Conservation (phyloP, 1,139 yeast species). For the Arxiozyma slooffiae region DNA sequence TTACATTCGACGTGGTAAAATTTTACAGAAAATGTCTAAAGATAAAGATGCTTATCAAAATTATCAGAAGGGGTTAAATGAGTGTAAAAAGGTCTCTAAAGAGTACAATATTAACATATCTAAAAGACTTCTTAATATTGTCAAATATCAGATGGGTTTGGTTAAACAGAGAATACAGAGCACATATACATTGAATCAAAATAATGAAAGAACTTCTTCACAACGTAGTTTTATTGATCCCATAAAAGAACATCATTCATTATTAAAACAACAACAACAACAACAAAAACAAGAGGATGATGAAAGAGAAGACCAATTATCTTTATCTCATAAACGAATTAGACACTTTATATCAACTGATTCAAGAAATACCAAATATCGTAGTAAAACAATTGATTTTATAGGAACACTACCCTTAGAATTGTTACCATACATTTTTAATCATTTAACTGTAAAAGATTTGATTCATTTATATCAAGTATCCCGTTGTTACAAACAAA, state of each 20-base stretch:
- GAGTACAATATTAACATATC: slow-evolving; percentile 19
- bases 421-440: slow-evolving; percentile 15
- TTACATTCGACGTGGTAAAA: slow-evolving; percentile 45
- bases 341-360: not conserved
- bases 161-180: slow-evolving; percentile 3
- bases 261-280: not conserved
- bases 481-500: slow-evolving; percentile 8
- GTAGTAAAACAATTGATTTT: slow-evolving; percentile 14
- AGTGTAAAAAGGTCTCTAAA: slow-evolving; percentile 18
- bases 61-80: slow-evolving; percentile 36
- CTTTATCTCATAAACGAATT: not conserved
- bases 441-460: slow-evolving; percentile 15
- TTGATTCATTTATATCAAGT: slow-evolving; percentile 14
- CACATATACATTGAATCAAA: not conserved
- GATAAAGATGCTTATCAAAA: slow-evolving; percentile 37
- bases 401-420: slow-evolving; percentile 21
- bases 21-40: slow-evolving; percentile 31
- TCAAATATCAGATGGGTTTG: slow-evolving; percentile 7
- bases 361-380: not conserved
- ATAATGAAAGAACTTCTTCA: not conserved
- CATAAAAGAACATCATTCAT: slow-evolving; percentile 9
- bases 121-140: slow-evolving; percentile 15
- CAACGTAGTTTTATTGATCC: slow-evolving; percentile 19
- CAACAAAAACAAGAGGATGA: not conserved
- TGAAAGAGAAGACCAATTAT: not conserved